These are phyloP conservation scores for Pilasporangium apinafurcum DNA, from an alignment of 352 stramenopile species.

Conservation along the genomic window DNA sequence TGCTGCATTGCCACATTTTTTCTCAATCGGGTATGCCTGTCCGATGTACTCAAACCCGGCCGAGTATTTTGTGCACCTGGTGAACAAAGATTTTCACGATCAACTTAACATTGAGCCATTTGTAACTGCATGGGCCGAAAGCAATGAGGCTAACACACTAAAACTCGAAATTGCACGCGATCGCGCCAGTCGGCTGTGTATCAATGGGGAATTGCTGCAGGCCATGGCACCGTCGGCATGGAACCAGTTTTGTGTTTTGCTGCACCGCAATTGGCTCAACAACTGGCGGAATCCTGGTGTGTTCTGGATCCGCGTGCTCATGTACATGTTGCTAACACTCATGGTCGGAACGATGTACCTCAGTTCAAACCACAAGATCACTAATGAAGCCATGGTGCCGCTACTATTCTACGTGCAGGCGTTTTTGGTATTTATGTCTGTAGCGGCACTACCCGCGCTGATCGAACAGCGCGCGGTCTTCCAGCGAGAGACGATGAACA, in stretches of 20 bases:
- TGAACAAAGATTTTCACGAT: constrained; percentile 57
- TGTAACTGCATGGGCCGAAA: constrained; percentile 18
- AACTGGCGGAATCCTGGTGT: constrained; percentile 66
- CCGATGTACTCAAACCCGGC: constrained; percentile 62
- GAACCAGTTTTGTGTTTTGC: constrained; percentile 45
- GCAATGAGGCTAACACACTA: constrained; percentile 17
- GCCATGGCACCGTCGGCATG: constrained; percentile 27
- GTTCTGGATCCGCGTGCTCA: constrained; percentile 76
- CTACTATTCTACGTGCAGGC: constrained; percentile 87
- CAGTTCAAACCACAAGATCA: constrained; percentile 27
- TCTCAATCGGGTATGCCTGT: constrained; percentile 37
- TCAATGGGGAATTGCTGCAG: constrained; percentile 30
- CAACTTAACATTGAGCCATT: constrained; percentile 23
- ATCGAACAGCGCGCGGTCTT: constrained; percentile 83
- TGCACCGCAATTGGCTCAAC: constrained; percentile 49
- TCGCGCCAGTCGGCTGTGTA: constrained; percentile 6
- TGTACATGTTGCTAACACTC: constrained; percentile 71
- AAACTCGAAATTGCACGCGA: constrained; percentile 25
- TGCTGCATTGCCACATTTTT: constrained; percentile 41
- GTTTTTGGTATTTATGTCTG: constrained; percentile 89
- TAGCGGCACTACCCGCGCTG: constrained; percentile 82
- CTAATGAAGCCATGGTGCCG: constrained; percentile 29
- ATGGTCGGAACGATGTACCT: constrained; percentile 77
- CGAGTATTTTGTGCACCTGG: constrained; percentile 59
- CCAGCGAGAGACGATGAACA: constrained; percentile 79